Evolutionary conservation across 2,329 filamentous ascomycete genomes (phyloP).

Genomic region (Cordyceps tenuipes): DNA sequence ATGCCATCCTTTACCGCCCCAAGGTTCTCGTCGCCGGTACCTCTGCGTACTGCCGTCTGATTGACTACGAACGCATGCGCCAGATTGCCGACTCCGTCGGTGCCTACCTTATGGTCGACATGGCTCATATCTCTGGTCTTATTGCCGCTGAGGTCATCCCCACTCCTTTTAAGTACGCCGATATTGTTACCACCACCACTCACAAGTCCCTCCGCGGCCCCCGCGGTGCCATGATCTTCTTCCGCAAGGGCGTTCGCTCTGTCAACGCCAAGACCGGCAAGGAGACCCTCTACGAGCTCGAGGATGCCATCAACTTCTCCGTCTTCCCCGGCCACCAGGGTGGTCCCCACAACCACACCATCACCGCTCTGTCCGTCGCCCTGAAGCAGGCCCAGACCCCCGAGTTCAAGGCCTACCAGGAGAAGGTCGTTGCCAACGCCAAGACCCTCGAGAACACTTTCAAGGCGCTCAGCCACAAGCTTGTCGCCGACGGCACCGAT

Average conservation of each 20-base stretch:
- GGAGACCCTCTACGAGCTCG: conserved; percentile 83
- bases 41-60: conserved; percentile 94
- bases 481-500: conserved; percentile 92
- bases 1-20: conserved; percentile 84
- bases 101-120: conserved; percentile 92
- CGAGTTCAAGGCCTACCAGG: conserved; percentile 91
- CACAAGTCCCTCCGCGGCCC: conserved; percentile 98
- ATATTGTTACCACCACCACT: conserved; percentile 96
- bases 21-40: conserved; percentile 96
- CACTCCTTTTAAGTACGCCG: conserved; percentile 84
- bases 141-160: conserved; percentile 90
- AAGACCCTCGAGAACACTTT: conserved; percentile 81
- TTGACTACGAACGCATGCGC: conserved; percentile 94
- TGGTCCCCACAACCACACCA: conserved; percentile 98
- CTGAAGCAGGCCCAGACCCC: conserved; percentile 85
- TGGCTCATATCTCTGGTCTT: conserved; percentile 97
- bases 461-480: conserved; percentile 83
- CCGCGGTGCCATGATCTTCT: conserved; percentile 99
- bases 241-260: conserved; percentile 90
- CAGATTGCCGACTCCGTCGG: conserved; percentile 90
- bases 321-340: conserved; percentile 99
- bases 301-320: conserved; percentile 95
- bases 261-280: conserved; percentile 87
- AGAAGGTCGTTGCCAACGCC: conserved; percentile 86
- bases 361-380: conserved; percentile 90